Conservation (phyloP, 169 alveolate species). For the Cyclospora cayetanensis region DNA sequence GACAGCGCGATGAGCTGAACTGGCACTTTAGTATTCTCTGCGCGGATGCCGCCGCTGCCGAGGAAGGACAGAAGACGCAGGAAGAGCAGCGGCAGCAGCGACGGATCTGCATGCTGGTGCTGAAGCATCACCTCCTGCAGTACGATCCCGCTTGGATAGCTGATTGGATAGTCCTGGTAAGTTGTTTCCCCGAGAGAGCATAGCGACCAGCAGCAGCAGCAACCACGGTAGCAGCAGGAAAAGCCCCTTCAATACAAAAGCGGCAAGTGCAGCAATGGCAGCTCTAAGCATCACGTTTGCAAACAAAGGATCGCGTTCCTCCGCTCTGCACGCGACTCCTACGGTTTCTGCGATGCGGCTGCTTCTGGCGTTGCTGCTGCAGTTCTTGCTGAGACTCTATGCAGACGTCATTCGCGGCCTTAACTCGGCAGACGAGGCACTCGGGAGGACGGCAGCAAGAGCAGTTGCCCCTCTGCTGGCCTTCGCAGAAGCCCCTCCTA, state of each 20-base stretch:
- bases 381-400: not conserved
- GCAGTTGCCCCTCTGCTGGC: not conserved
- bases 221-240: not conserved
- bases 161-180: not conserved
- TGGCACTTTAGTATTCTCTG: constrained; percentile 3
- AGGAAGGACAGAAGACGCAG: not conserved
- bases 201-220: not conserved
- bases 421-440: too few species aligned
- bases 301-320: too few species aligned
- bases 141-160: not conserved
- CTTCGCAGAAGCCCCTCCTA: not conserved
- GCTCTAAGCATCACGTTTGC: not conserved
- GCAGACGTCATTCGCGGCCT: not conserved
- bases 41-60: not conserved
- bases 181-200: not conserved
- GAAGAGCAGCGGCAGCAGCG: not conserved
- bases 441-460: too few species aligned
- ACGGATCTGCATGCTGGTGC: not conserved
- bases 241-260: not conserved
- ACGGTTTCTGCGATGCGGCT: not conserved
- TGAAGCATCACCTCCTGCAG: not conserved
- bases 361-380: not conserved
- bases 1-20: not conserved
- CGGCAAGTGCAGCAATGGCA: not conserved
- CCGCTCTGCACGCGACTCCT: not conserved